Conservation (phyloP, 257 asterid species). For the Lycium barbarum region DNA sequence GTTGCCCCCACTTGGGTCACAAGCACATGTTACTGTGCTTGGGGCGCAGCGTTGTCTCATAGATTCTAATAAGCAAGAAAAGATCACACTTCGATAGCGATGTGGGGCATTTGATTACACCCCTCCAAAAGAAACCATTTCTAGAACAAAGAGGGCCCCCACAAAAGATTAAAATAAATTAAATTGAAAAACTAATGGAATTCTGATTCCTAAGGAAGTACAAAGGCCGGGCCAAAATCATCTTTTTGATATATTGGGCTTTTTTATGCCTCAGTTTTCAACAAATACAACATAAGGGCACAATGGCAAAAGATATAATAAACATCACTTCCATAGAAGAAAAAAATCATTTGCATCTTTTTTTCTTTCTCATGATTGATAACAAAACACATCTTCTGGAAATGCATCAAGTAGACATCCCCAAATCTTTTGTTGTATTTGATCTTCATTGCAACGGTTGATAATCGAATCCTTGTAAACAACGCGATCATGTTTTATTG, state of each 20-base stretch:
- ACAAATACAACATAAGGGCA: slow-evolving; percentile 20
- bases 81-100: no score
- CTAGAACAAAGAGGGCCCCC: background rate
- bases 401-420: background rate
- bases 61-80: no score
- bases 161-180: background rate
- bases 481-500: slow-evolving; percentile 1
- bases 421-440: background rate
- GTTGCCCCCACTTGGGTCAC: background rate
- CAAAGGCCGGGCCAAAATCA: background rate
- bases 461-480: background rate
- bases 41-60: no score
- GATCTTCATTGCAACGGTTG: background rate
- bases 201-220: background rate
- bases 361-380: background rate
- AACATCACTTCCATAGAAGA: background rate
- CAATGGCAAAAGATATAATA: background rate
- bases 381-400: background rate
- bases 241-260: slow-evolving; percentile 19
- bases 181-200: background rate
- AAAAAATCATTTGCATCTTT: background rate
- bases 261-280: background rate
- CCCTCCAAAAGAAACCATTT: background rate
- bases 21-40: background rate
- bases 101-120: no score